Evolutionary conservation across 805 yeast genomes (phyloP).

Genomic region (Candida schatavii): DNA sequence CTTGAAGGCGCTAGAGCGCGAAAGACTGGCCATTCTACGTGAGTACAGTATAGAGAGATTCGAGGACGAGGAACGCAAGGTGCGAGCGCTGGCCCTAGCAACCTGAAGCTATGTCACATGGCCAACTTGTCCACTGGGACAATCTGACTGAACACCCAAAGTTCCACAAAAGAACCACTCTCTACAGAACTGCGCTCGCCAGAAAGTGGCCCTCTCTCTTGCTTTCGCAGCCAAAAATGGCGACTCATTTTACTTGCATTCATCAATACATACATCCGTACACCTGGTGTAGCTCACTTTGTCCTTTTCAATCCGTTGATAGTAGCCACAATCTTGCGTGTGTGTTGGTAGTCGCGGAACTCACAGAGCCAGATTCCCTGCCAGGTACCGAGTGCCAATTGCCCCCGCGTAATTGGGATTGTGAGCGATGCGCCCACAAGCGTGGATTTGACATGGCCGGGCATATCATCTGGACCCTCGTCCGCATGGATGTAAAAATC

Average conservation of each 20-base stretch:
- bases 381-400: constrained; percentile 76
- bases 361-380: constrained; percentile 79
- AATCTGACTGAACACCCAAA: no score
- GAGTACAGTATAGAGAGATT: constrained; percentile 18
- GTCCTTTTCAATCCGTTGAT: constrained; percentile 57
- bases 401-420: constrained; percentile 69
- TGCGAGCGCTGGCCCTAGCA: no score
- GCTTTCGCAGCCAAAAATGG: no score
- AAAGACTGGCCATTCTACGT: constrained; percentile 28
- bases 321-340: constrained; percentile 69
- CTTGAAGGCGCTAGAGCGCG: constrained; percentile 24
- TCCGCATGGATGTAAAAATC: constrained; percentile 59
- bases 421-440: constrained; percentile 62
- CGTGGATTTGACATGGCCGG: constrained; percentile 67
- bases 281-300: no score
- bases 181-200: no score
- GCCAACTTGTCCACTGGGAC: no score
- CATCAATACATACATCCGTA: no score
- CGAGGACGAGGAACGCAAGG: neutral
- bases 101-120: no score
- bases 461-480: constrained; percentile 85
- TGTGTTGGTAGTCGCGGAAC: constrained; percentile 62
- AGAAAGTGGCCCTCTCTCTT: no score
- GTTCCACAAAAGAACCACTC: no score
- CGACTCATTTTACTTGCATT: no score